These are phyloP conservation scores for Clitopilus hobsonii DNA, from an alignment of 768 basidiomycete species.

Conservation along the genomic window DNA sequence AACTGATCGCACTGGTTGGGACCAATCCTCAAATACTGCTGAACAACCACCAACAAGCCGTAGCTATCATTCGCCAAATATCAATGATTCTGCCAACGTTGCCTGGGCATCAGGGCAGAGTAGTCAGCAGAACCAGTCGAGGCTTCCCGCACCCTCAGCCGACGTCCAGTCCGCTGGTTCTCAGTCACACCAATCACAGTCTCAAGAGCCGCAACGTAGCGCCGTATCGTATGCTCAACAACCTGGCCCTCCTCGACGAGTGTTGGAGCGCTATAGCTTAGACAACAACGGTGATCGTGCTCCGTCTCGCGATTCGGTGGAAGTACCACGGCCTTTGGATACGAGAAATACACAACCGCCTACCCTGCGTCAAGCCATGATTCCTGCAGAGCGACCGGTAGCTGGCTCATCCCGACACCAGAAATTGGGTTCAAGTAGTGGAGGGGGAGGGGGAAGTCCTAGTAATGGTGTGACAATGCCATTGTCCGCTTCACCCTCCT, in stretches of 20 bases:
- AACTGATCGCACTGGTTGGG: slow-evolving; percentile 22
- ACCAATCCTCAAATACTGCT: slow-evolving; percentile 12
- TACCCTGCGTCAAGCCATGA: slow-evolving; percentile 14
- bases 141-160: slow-evolving; percentile 20
- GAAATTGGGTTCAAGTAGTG: slow-evolving; percentile 2
- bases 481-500: slow-evolving; percentile 53
- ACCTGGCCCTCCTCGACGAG: slow-evolving; percentile 36
- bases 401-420: slow-evolving; percentile 19
- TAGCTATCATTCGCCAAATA: slow-evolving; percentile 13
- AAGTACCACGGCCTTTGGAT: slow-evolving; percentile 16
- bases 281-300: slow-evolving; percentile 37
- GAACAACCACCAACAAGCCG: slow-evolving; percentile 10
- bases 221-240: slow-evolving; percentile 42
- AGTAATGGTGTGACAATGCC: slow-evolving; percentile 47
- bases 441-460: slow-evolving; percentile 23
- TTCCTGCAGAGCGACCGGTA: slow-evolving; percentile 16
- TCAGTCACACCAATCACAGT: slow-evolving; percentile 25
- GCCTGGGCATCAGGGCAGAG: slow-evolving; percentile 19
- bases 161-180: slow-evolving; percentile 25
- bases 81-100: slow-evolving; percentile 13
- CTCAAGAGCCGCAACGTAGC: slow-evolving; percentile 33
- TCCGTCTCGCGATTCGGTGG: slow-evolving; percentile 29
- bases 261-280: slow-evolving; percentile 48
- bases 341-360: slow-evolving; percentile 20
- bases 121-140: slow-evolving; percentile 16